Percentiles rank a stretch among this genome's conserved stretches.
Evolutionary conservation across 163 green algal genomes (phyloP).

Genomic region (Scenedesmus sp.): DNA sequence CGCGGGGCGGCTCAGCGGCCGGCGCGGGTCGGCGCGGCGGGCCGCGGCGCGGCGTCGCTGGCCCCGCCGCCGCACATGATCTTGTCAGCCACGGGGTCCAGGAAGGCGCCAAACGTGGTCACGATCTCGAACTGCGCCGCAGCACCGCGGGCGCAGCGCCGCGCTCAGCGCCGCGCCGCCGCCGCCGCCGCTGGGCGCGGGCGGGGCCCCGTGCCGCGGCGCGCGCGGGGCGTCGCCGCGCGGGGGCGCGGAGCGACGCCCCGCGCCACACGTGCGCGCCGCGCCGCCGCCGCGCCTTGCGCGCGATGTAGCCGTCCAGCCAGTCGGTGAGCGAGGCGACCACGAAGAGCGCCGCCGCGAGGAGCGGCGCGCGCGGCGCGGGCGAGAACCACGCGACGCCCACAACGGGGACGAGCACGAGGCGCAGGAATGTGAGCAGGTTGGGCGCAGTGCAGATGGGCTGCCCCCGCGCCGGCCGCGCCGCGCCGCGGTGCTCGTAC

Average conservation of each 20-base stretch:
- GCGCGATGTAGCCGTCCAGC: constrained; percentile 89
- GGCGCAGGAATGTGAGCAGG: constrained; percentile 73
- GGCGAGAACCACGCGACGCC: constrained; percentile 59
- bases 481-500: constrained; percentile 55
- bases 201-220: too few species aligned
- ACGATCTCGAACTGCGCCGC: constrained; percentile 65
- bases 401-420: constrained; percentile 78
- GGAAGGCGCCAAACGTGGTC: constrained; percentile 92
- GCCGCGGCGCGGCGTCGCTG: too few species aligned
- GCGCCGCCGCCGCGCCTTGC: too few species aligned
- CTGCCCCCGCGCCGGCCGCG: constrained; percentile 37
- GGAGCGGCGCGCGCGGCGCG: constrained; percentile 7
- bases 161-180: too few species aligned
- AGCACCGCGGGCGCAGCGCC: neutral
- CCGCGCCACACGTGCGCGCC: too few species aligned
- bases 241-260: neutral
- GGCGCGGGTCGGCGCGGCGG: too few species aligned
- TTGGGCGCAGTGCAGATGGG: constrained; percentile 77
- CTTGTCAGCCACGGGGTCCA: constrained; percentile 98
- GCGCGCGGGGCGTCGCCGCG: too few species aligned
- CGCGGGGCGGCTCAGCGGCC: neutral
- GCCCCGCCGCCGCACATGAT: constrained; percentile 75
- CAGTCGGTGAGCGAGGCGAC: constrained; percentile 87
- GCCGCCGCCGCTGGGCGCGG: too few species aligned
- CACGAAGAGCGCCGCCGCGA: constrained; percentile 76